These are phyloP conservation scores for Diaporthe batatas DNA, from an alignment of 2,329 filamentous ascomycete species.

Conservation along the genomic window DNA sequence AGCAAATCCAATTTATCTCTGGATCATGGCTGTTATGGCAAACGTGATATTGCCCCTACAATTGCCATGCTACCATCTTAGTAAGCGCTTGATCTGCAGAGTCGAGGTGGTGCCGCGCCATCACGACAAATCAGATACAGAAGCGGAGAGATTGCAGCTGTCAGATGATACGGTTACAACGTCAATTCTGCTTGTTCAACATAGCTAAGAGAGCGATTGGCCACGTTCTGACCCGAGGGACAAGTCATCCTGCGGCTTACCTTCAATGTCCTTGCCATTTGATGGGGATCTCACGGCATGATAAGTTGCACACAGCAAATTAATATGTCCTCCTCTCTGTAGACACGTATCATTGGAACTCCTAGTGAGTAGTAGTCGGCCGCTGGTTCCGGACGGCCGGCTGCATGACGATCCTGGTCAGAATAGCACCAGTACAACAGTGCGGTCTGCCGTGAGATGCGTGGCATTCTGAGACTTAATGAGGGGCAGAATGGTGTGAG, in stretches of 20 bases:
- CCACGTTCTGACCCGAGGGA: neutral
- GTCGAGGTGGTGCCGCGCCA: neutral
- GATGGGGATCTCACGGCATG: neutral
- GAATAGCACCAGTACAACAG: neutral
- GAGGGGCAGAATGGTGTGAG: slow-evolving; percentile 4
- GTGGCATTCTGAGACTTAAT: neutral
- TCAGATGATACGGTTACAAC: slow-evolving; percentile 6
- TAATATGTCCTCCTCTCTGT: neutral
- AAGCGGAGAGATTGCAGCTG: neutral
- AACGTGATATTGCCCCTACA: too few species aligned
- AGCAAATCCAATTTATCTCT: neutral
- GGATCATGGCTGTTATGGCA: neutral
- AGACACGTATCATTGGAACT: neutral
- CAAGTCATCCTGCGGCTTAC: slow-evolving; percentile 21
- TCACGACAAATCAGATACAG: neutral
- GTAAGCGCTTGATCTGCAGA: slow-evolving; percentile 29
- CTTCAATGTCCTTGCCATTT: neutral
- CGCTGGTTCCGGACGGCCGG: neutral
- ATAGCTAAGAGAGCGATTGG: neutral
- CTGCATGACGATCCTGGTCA: neutral
- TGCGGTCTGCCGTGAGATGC: neutral
- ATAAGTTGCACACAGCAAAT: neutral
- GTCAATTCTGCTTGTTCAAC: neutral
- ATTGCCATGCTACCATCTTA: neutral
- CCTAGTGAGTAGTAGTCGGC: neutral